Base-by-base conservation (phyloP, 352 stramenopile genomes). In the Pythium rhizo-oryzae region DNA sequence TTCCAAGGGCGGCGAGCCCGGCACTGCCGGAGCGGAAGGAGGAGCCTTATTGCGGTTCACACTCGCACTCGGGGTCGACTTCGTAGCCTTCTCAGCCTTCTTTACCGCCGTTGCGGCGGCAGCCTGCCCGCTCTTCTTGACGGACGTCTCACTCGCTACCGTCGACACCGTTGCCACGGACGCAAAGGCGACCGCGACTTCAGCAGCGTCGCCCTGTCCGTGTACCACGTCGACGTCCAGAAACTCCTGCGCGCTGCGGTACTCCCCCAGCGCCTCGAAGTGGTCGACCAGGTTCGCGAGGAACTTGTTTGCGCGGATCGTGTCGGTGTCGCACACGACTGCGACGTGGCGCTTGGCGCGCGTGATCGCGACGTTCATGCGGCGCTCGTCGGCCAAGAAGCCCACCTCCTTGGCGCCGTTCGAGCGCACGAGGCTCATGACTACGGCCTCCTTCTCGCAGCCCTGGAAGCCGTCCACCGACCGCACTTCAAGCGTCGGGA, bases 341-440 rank as follows among this genome's bases (percentile, higher is more conserved):
- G 85, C 87, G n/a, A 98, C 85, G 72, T 99, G 97, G 23, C 97
- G 86, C 75, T 98, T 98, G 1, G 97, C 97, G 25, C 97, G 78
- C 23, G 97, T 99, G 12, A 99, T 88, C 13, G 97, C 97, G 23
- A 99, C 97, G 82, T 99, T 99, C 70, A 99, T 92, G n/a, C 98
- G 90, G 8, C 98, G 85, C 55, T 98, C 84, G 69, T 99, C 97
- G 13, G 85, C 82, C 0, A 99, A 78, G 70, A 99, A 99, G 0
- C 98, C 98, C 44, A 99, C 97, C 46, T 88, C 72, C 8, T 90
- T 87, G 41, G 75, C 70, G 18, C 69, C 67, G 50, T 98, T 98
- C 52, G 94, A 99, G 49, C 98, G 91, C 49, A 99, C 97, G 5
- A 99, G 82, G 79, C 92, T 99, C 68, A 99, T 89, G 12, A 99